A percentile compares a stretch with the other conserved stretches of the same genome.
phyloP scores from a whole-genome alignment of 1,284 basidiomycete species.

The Neolentinus lepideus region DNA sequence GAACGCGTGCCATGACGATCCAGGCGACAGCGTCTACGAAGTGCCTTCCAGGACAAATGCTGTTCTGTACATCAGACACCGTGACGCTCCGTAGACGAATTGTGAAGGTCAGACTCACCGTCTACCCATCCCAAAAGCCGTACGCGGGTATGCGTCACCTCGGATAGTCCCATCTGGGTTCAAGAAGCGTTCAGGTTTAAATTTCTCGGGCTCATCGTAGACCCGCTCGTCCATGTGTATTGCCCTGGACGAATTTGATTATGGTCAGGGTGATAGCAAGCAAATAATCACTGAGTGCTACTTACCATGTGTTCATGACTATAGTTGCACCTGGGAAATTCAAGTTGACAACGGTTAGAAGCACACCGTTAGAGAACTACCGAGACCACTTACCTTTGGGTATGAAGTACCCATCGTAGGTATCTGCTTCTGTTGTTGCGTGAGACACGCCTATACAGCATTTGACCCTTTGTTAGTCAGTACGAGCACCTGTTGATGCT shows the following conservation, averaged over 20 bases:
- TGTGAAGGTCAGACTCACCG: slow-evolving; percentile 2
- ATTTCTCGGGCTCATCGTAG: slow-evolving; percentile 3
- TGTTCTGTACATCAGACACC: neutral
- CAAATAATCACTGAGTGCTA: neutral
- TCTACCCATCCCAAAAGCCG: slow-evolving; percentile 7
- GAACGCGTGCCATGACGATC: neutral
- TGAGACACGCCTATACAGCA: neutral
- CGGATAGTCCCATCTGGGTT: slow-evolving; percentile 1
- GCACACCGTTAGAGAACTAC: neutral
- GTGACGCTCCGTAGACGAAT: neutral
- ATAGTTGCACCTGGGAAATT: neutral
- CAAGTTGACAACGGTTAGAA: neutral
- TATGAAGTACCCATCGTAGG: slow-evolving; percentile 17
- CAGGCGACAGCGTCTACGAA: slow-evolving; percentile 2
- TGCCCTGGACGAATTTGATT: neutral
- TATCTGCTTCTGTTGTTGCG: slow-evolving; percentile 15
- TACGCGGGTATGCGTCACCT: neutral
- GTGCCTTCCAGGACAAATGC: slow-evolving; percentile 6
- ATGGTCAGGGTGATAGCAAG: neutral
- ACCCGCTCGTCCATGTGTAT: neutral
- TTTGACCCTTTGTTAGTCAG: neutral
- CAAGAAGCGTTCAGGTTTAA: slow-evolving; percentile 8
- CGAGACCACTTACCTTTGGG: slow-evolving; percentile 13
- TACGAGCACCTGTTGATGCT: neutral
- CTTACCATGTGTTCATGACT: neutral